Conservation (phyloP, 352 stramenopile species). For the Phytophthora megakarya region DNA sequence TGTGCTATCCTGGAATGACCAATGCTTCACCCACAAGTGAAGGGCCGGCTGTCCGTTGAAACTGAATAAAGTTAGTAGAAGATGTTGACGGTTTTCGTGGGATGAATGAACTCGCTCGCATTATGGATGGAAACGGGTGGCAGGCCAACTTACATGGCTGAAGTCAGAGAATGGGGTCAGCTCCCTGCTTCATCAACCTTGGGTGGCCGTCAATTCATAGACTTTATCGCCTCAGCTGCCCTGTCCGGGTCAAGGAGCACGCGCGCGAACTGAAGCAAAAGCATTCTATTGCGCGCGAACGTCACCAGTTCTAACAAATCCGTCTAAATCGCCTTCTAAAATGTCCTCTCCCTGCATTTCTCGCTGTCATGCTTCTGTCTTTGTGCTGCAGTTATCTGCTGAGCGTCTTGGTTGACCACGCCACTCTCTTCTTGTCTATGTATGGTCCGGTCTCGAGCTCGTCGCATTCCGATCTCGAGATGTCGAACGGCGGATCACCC, state of each 20-base stretch:
- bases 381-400: constrained; percentile 18
- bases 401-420: constrained; percentile 12
- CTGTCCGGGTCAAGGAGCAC: background rate
- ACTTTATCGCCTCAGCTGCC: background rate
- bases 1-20: constrained; percentile 28
- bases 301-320: constrained; percentile 57
- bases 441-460: constrained; percentile 29
- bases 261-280: constrained; percentile 37
- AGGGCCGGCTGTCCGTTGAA: constrained; percentile 36
- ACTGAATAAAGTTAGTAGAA: constrained; percentile 23
- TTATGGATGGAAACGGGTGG: constrained; percentile 1
- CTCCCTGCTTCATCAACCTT: background rate
- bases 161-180: constrained; percentile 1
- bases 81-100: constrained; percentile 29
- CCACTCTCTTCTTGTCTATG: constrained; percentile 35
- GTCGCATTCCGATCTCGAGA: constrained; percentile 35
- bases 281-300: constrained; percentile 52
- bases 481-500: constrained; percentile 21
- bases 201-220: background rate
- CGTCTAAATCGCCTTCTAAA: constrained; percentile 55
- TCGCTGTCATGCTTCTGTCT: constrained; percentile 21
- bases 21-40: constrained; percentile 4
- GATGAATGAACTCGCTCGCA: constrained; percentile 18
- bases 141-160: background rate
- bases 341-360: constrained; percentile 39